Conservation (phyloP, 2,329 filamentous ascomycete genomes). For the Huntiella omanensis region DNA sequence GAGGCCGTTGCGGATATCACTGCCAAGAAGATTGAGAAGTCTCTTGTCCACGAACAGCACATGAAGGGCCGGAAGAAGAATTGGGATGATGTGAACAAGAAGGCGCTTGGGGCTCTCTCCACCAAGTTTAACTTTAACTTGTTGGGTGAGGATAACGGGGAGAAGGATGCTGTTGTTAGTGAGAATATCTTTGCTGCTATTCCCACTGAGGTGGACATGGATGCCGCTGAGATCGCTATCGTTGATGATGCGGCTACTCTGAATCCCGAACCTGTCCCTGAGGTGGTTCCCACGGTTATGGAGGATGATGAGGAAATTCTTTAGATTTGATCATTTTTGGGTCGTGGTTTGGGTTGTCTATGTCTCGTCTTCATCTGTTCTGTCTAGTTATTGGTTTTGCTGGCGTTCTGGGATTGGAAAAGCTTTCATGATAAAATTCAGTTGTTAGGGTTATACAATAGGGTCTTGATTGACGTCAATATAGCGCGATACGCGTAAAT, state of each 20-base stretch:
- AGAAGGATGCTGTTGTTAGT: slow-evolving; percentile 5
- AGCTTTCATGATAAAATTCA: no score
- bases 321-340: no score
- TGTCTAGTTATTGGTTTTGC: neutral
- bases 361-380: neutral
- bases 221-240: neutral
- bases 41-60: slow-evolving; percentile 27
- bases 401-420: no score
- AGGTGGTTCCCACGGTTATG: neutral
- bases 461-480: no score
- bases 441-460: no score
- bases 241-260: neutral
- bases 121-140: slow-evolving; percentile 8
- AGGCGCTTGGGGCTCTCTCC: slow-evolving; percentile 15
- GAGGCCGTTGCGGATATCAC: slow-evolving; percentile 41
- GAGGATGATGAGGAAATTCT: neutral
- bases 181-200: neutral
- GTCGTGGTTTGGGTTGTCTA: no score
- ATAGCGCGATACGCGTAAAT: no score
- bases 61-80: slow-evolving; percentile 31
- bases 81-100: slow-evolving; percentile 41
- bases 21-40: slow-evolving; percentile 34
- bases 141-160: slow-evolving; percentile 11
- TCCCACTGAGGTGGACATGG: neutral
- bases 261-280: neutral